Evolutionary conservation across 2,329 filamentous ascomycete genomes (phyloP).

Genomic region (Curvularia lunata): DNA sequence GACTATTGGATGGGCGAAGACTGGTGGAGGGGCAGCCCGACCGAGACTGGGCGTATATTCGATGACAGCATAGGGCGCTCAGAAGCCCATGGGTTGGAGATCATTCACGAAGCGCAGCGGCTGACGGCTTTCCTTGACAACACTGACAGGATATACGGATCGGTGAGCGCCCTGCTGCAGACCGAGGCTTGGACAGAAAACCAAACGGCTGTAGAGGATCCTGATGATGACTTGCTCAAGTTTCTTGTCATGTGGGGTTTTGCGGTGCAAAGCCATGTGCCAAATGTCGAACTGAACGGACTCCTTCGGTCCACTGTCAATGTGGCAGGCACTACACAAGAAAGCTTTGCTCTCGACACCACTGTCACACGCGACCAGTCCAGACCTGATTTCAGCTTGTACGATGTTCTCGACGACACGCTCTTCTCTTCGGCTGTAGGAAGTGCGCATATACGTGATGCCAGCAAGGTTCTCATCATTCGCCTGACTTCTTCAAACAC

Average conservation of each 20-base stretch:
- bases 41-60: constrained; percentile 59
- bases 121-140: constrained; percentile 66
- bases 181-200: constrained; percentile 48
- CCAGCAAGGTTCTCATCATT: constrained; percentile 63
- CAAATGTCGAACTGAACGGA: constrained; percentile 51
- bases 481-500: constrained; percentile 39
- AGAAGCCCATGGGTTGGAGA: constrained; percentile 43
- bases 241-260: constrained; percentile 60
- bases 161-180: constrained; percentile 58
- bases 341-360: constrained; percentile 42
- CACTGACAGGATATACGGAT: constrained; percentile 65
- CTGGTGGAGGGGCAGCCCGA: constrained; percentile 67
- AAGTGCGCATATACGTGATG: constrained; percentile 39
- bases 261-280: constrained; percentile 52
- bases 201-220: constrained; percentile 25
- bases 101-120: constrained; percentile 65
- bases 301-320: constrained; percentile 53
- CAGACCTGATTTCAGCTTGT: constrained; percentile 52
- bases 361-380: constrained; percentile 29
- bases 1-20: constrained; percentile 63
- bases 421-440: constrained; percentile 48
- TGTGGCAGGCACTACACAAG: constrained; percentile 32
- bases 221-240: constrained; percentile 50
- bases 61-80: constrained; percentile 46
- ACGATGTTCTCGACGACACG: constrained; percentile 60